phyloP scores from a whole-genome alignment of 1,284 basidiomycete genomes.

The Ceratobasidium sp. region DNA sequence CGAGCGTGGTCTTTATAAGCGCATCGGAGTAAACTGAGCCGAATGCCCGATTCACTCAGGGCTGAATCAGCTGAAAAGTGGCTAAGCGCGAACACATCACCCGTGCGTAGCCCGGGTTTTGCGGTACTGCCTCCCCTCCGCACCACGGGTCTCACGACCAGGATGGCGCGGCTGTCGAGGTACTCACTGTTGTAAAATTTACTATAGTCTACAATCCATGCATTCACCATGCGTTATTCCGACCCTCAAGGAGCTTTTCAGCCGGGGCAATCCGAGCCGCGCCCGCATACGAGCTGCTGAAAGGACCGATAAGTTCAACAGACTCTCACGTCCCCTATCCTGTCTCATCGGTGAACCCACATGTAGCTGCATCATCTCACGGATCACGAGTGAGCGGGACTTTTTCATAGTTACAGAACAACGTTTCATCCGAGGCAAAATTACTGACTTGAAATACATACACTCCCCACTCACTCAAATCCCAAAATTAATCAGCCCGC shows the following conservation, averaged over 20 bases:
- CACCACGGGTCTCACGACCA: neutral
- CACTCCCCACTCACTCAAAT: conserved; percentile 21
- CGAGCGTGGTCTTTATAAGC: neutral
- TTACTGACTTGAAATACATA: neutral
- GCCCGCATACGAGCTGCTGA: conserved; percentile 27
- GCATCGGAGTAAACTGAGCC: conserved; percentile 23
- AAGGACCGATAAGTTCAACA: conserved; percentile 7
- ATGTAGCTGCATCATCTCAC: neutral
- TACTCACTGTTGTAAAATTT: neutral
- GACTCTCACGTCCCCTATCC: conserved; percentile 22
- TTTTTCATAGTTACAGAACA: neutral
- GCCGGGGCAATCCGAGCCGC: conserved; percentile 30
- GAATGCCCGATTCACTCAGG: conserved; percentile 29
- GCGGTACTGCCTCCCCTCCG: conserved; percentile 21
- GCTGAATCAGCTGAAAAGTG: conserved; percentile 41
- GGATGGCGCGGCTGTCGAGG: too few relatives aligned
- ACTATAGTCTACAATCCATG: conserved; percentile 1
- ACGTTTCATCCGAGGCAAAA: neutral
- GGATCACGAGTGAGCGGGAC: conserved; percentile 4
- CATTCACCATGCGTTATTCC: neutral
- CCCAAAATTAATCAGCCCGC: conserved; percentile 73
- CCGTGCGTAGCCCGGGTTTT: conserved; percentile 21
- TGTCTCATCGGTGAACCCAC: too few relatives aligned
- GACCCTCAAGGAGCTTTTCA: neutral
- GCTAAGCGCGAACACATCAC: neutral